A percentile compares a stretch with the other conserved stretches of the same genome.
phyloP scores from a whole-genome alignment of 345 rosid genomes.

The Citrus sp. region DNA sequence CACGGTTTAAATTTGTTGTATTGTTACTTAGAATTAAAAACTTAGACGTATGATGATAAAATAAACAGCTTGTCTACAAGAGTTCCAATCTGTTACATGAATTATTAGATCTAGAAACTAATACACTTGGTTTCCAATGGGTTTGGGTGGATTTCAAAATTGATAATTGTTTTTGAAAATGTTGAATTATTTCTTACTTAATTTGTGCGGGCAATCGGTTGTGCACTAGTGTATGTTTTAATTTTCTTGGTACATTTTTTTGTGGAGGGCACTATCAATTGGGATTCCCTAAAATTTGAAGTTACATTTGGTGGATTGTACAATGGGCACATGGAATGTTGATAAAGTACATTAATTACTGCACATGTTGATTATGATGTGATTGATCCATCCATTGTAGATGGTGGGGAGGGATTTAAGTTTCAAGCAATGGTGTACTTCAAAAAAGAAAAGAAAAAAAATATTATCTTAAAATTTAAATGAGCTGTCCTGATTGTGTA shows the following conservation, averaged over 20 bases:
- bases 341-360: neutral
- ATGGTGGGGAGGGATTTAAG: too few species aligned
- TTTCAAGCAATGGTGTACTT: too few species aligned
- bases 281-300: constrained; percentile 5
- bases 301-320: neutral
- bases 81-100: too few species aligned
- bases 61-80: too few species aligned
- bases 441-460: too few species aligned
- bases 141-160: neutral
- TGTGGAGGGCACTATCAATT: neutral
- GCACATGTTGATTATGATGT: neutral
- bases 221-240: neutral
- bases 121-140: too few species aligned
- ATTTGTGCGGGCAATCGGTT: neutral
- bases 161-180: neutral
- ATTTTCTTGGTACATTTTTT: neutral
- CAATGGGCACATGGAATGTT: neutral
- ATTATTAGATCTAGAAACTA: too few species aligned
- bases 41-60: too few species aligned
- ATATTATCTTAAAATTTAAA: too few species aligned
- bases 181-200: too few species aligned
- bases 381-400: neutral
- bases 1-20: neutral
- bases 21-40: neutral
- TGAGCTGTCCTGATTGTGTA: too few species aligned